These are phyloP conservation scores for Globisporangium recalcitrans DNA, from an alignment of 352 stramenopile genomes.

Conservation along the genomic window DNA sequence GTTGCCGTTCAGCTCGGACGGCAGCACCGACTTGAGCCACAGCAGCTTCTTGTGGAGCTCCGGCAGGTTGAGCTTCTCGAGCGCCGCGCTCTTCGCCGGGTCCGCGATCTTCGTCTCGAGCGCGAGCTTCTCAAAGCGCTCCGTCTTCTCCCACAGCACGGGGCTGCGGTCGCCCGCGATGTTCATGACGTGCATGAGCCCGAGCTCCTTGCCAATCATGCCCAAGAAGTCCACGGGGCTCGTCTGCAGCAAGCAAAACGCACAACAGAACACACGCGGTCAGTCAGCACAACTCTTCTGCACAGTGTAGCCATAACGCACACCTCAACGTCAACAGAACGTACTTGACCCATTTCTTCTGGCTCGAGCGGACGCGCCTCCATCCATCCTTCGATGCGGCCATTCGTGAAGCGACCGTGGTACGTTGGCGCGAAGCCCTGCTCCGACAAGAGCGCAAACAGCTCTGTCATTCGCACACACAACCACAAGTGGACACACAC, in stretches of 20 bases:
- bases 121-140: conserved; percentile 77
- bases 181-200: conserved; percentile 84
- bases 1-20: conserved; percentile 63
- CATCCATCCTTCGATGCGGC: conserved; percentile 89
- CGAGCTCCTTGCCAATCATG: conserved; percentile 87
- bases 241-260: conserved; percentile 19
- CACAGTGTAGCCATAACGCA: background rate
- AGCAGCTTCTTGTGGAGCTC: conserved; percentile 54
- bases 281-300: background rate
- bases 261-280: background rate
- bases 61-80: conserved; percentile 62
- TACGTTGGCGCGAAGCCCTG: conserved; percentile 86
- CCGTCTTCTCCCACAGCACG: conserved; percentile 76
- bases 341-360: conserved; percentile 79
- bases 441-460: conserved; percentile 82
- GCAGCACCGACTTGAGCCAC: conserved; percentile 82
- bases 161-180: conserved; percentile 56
- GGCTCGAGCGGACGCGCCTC: conserved; percentile 78
- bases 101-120: conserved; percentile 55
- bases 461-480: conserved; percentile 29
- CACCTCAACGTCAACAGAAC: background rate
- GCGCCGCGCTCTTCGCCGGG: conserved; percentile 43
- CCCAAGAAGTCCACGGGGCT: conserved; percentile 71
- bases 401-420: conserved; percentile 89
- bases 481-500: conserved; percentile 4